Evolutionary conservation across 371 early-diverging fungal species (phyloP), one percentile per base, ranked within the genome.

Genomic region (Actinomortierella ambigua): DNA sequence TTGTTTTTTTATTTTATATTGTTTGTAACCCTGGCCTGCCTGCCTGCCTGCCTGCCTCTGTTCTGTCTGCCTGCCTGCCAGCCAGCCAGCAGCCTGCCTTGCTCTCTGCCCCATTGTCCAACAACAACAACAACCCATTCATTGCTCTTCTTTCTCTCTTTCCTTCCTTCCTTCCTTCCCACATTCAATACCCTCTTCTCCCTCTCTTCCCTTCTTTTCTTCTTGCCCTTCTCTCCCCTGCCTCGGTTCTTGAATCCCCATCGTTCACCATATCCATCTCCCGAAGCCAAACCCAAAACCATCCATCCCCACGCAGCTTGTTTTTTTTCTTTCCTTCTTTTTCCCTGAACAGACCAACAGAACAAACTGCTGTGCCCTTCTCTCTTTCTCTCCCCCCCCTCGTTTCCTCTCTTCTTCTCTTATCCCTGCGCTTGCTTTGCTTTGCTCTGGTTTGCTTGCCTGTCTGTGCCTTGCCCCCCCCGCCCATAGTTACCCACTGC

Each of bases 311-410:
- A 44, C 17, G 44, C n/a, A 11, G n/a, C 49, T n/a, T 22, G 13
- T 48, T 24, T 24, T n/a, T 24, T 13, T 49, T 24, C 24, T 49
- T 24, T 7, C 20, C n/a, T n/a, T n/a, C 49, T 49, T 11, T 24
- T 49, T n/a, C 24, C 49, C 49, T n/a, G 13, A 24, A 22, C 49
- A 20, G 42, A 8, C 42, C 8, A 11, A 41, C 49, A 49, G 24
- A 49, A 24, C 23, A 8, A 41, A 41, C 42, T 22, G 24, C 23
- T 22, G 17, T 57, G 18, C 49, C 47, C 24, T 50, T 29, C 43
- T 50, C 58, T 49, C 34, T 57, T 57, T 18, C 40, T 23, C 8
- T 20, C 49, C 26, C 43, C 43, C 43, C 23, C 43, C 22, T 26
- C 27, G 17, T 28, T 27, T 29, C 42, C 27, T 23, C 39, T 11